Evolutionary conservation across 2,329 filamentous ascomycete genomes (phyloP).

Genomic region (Fusarium robinianum): DNA sequence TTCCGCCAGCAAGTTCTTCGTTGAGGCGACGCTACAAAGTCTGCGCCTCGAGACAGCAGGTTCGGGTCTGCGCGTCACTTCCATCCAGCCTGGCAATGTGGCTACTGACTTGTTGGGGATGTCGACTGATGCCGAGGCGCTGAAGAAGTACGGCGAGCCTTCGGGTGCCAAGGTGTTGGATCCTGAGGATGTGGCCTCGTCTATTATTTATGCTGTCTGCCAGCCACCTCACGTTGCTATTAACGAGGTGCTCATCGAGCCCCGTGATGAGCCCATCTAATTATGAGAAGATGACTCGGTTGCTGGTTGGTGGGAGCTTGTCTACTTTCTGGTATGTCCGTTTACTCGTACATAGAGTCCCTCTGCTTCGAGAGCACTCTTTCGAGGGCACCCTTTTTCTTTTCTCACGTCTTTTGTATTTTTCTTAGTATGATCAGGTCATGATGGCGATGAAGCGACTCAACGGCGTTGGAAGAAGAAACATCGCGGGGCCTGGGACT

Average conservation of each 20-base stretch:
- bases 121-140: constrained; percentile 74
- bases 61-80: constrained; percentile 72
- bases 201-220: constrained; percentile 74
- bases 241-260: constrained; percentile 81
- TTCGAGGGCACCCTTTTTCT: constrained; percentile 2
- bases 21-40: constrained; percentile 78
- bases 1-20: constrained; percentile 83
- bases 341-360: constrained; percentile 24
- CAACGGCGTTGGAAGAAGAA: constrained; percentile 24
- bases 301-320: too few relatives aligned
- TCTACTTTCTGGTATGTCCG: constrained; percentile 1
- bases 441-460: constrained; percentile 32
- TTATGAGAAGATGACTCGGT: too few relatives aligned
- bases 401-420: constrained; percentile 4
- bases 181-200: constrained; percentile 70
- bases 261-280: constrained; percentile 73
- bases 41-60: constrained; percentile 77
- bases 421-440: constrained; percentile 19
- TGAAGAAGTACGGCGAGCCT: constrained; percentile 79
- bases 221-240: constrained; percentile 78
- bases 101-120: constrained; percentile 73
- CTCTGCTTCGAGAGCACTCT: constrained; percentile 6
- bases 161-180: constrained; percentile 76
- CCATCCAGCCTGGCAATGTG: constrained; percentile 77
- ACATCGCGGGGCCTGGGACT: constrained; percentile 16